Percentiles rank a stretch among this genome's conserved stretches.
phyloP scores from a whole-genome alignment of 2,329 filamentous ascomycete species.

The Ceratocystiopsis brevicomis region DNA sequence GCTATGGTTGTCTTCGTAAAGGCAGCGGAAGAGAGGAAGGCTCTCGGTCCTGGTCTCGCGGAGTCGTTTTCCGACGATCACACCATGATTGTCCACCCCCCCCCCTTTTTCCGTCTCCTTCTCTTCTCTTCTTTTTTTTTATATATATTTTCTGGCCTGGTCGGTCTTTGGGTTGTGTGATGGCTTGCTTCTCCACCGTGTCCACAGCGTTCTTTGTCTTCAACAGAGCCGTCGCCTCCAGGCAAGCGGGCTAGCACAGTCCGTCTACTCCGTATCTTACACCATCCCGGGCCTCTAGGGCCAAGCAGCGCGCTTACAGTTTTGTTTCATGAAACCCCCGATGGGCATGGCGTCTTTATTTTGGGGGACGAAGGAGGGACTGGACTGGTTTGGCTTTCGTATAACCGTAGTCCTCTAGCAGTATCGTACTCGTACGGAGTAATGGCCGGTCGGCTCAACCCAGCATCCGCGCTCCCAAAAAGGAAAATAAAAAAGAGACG shows the following conservation, averaged over 20 bases:
- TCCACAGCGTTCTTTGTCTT: not conserved
- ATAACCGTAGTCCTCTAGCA: too few relatives aligned
- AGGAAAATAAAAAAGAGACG: too few relatives aligned
- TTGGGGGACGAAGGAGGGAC: too few relatives aligned
- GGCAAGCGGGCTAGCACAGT: not conserved
- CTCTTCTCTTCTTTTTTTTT: not conserved
- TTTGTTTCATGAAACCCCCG: constrained; percentile 1
- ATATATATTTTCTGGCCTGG: not conserved
- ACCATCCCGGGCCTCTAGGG: not conserved
- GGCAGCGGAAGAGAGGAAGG: not conserved
- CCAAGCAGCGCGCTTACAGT: constrained; percentile 8
- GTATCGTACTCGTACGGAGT: too few relatives aligned
- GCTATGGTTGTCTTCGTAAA: not conserved
- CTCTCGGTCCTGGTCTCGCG: too few relatives aligned
- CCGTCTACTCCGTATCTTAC: too few relatives aligned
- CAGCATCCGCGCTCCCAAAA: too few relatives aligned
- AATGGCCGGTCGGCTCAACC: too few relatives aligned
- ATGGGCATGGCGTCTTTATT: too few relatives aligned
- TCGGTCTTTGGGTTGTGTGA: not conserved
- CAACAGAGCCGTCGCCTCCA: not conserved
- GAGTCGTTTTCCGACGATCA: not conserved
- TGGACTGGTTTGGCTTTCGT: too few relatives aligned
- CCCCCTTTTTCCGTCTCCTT: too few relatives aligned
- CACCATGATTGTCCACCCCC: not conserved
- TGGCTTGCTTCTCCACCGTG: too few relatives aligned